These are phyloP conservation scores for Rhizopogon roseolus DNA, from an alignment of 768 basidiomycete genomes.

Conservation along the genomic window DNA sequence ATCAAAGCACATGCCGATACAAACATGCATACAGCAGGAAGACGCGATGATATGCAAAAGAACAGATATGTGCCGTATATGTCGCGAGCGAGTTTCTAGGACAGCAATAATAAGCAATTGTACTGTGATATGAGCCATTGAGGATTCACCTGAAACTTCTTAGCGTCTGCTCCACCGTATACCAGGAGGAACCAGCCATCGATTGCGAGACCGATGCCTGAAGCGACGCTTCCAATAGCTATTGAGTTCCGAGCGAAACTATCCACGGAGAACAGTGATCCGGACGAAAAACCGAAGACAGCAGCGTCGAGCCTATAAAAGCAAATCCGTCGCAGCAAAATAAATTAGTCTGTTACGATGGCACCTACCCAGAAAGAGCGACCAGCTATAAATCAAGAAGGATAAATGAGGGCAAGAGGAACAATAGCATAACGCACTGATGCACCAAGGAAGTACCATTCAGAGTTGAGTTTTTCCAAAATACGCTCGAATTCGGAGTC, in stretches of 20 bases:
- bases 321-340: slow-evolving; percentile 2
- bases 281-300: slow-evolving; percentile 59
- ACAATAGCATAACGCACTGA: slow-evolving; percentile 35
- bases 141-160: slow-evolving; percentile 48
- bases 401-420: neutral
- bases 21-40: slow-evolving; percentile 61
- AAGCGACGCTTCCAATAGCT: slow-evolving; percentile 52
- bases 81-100: slow-evolving; percentile 45
- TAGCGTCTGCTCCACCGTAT: slow-evolving; percentile 49
- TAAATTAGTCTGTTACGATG: neutral
- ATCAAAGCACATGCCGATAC: slow-evolving; percentile 53
- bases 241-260: slow-evolving; percentile 45
- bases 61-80: slow-evolving; percentile 60
- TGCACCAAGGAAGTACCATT: slow-evolving; percentile 67
- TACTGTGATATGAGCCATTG: too few relatives aligned
- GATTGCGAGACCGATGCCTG: slow-evolving; percentile 62
- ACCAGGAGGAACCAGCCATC: slow-evolving; percentile 63
- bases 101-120: neutral
- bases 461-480: slow-evolving; percentile 42
- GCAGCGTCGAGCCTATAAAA: slow-evolving; percentile 40
- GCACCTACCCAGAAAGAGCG: slow-evolving; percentile 51
- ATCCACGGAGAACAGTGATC: slow-evolving; percentile 45
- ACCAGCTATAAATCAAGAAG: slow-evolving; percentile 39
- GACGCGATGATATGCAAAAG: slow-evolving; percentile 61
- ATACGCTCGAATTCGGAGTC: slow-evolving; percentile 51